Evolutionary conservation across 2,329 filamentous ascomycete species (phyloP), one percentile per base, ranked within the genome.

Genomic region (Venturia aucupariae): DNA sequence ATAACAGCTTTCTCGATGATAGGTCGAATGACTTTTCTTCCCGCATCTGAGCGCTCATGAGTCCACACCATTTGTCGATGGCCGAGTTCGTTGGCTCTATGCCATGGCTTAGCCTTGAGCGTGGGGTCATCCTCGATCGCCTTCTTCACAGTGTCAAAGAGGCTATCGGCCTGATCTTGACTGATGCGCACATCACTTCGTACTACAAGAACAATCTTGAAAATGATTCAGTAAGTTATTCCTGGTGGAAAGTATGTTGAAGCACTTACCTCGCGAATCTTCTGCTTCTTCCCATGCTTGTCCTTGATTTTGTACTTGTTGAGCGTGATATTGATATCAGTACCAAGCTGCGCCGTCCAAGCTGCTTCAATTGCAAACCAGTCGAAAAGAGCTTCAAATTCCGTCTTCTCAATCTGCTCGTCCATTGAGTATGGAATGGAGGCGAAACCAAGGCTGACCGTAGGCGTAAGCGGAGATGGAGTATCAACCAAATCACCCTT

Each of bases 331-430:
- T 72, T 75, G 68, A 80, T 77, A 67, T 80, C 78, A 15, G 76
- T 75, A 39, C 76, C 75, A 11, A 75, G 71, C 65, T 78, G 73
- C 5, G 78, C 78, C 0, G 78, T 80, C 78, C 78, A 80, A 1
- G 78, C 78, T 13, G 78, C 78, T 61, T 80, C 77, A 35, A 80
- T 71, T 3, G 78, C 78, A 65, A 80, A 80, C 78, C 78, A 80
- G 68, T 80, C 74, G 60, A 80, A 80, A 5, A 80, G 73, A 67
- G 78, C 78, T 57, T 73, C 71, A 65, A 79, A 80, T 35, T 79
- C 77, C 0, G 78, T 80, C 68, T 77, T 78, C 11, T 71, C 67
- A 63, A 80, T 79, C 65, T 79, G 78, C 60, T 77, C 73, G 39
- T 79, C 78, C 69, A 80, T 71, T 1, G 76, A 78, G 71, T 75